Base-by-base conservation (phyloP, 306 rosid genomes). In the Ziziphus jujuba region DNA sequence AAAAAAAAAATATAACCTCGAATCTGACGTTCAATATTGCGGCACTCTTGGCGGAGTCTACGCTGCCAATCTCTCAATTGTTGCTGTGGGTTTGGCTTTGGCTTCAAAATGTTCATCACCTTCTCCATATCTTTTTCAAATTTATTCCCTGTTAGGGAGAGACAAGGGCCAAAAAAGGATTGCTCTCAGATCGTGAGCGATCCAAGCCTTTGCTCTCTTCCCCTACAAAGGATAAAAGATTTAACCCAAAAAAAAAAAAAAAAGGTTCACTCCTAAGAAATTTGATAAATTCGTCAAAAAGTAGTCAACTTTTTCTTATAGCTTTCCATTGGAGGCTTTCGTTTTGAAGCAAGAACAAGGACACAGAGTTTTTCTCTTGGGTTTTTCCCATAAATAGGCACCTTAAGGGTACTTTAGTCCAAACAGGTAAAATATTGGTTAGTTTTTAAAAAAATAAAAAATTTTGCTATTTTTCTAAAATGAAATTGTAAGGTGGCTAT, bases 11-110 rank as follows among this genome's bases (percentile, higher is more conserved):
- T 49, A 67, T 72, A 63, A 74, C 96, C 98, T 73, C 97, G 84
- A 70, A 90, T 84, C 84, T 93, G 98, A 67, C 98, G 97, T 59
- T 90, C 98, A 74, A 93, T 82, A 81, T 86, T 88, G 63, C 96
- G 93, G 73, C 95, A 84, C 87, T 88, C 98, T 57, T 93, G 97
- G 45, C 91, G 98, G 54, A 93, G 98, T 72, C 67, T 79, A 2
- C 98, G 89, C 54, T 93, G 98, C 98, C 98, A 93, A 78, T 86
- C 97, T 71, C 96, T 77, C 80, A 90, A 76, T 59, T 78, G 83
- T 69, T 93, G 91, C 67, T 93, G 98, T 5, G 98, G 97, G 55
- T 80, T 90, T 49, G 89, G 60, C 74, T 90, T 93, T 35, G 97
- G 95, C 59, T 83, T 93, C 76, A 93, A 67, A 43, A 93, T 61